A percentile compares a stretch with the other conserved stretches of the same genome.
phyloP scores from a whole-genome alignment of 805 yeast genomes.

The Starmerella bacillaris region DNA sequence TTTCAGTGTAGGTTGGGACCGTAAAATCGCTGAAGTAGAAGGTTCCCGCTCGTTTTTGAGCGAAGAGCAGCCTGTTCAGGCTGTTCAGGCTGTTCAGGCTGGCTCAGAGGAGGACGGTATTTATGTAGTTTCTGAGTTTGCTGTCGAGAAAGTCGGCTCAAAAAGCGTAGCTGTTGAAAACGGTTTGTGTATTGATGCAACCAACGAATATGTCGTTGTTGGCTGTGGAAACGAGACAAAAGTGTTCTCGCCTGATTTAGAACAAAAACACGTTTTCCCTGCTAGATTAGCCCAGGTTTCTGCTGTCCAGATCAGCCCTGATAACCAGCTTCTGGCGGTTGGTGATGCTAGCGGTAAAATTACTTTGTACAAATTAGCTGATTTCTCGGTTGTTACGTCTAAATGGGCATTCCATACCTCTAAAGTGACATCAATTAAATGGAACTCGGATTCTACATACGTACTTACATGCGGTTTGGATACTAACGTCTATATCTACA shows the following conservation, averaged over 20 bases:
- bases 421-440: slow-evolving; percentile 52
- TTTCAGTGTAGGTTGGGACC: slow-evolving; percentile 77
- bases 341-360: slow-evolving; percentile 83
- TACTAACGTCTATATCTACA: slow-evolving; percentile 60
- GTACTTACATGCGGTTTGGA: slow-evolving; percentile 72
- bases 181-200: slow-evolving; percentile 19
- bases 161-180: slow-evolving; percentile 3
- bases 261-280: slow-evolving; percentile 24
- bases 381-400: slow-evolving; percentile 43
- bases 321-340: slow-evolving; percentile 51
- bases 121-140: slow-evolving; percentile 30
- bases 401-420: slow-evolving; percentile 95
- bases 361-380: slow-evolving; percentile 41
- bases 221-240: slow-evolving; percentile 31
- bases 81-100: slow-evolving; percentile 24
- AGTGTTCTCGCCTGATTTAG: slow-evolving; percentile 26
- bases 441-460: slow-evolving; percentile 60
- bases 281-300: slow-evolving; percentile 46
- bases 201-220: slow-evolving; percentile 31
- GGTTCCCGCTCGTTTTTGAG: slow-evolving; percentile 22
- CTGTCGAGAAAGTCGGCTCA: slow-evolving; percentile 26
- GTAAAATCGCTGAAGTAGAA: slow-evolving; percentile 33
- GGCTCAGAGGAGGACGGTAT: slow-evolving; percentile 24
- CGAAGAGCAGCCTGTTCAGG: slow-evolving; percentile 33
- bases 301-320: slow-evolving; percentile 49